These are phyloP conservation scores for Dictyophora rubrovolvata DNA, from an alignment of 768 basidiomycete genomes.

Conservation along the genomic window DNA sequence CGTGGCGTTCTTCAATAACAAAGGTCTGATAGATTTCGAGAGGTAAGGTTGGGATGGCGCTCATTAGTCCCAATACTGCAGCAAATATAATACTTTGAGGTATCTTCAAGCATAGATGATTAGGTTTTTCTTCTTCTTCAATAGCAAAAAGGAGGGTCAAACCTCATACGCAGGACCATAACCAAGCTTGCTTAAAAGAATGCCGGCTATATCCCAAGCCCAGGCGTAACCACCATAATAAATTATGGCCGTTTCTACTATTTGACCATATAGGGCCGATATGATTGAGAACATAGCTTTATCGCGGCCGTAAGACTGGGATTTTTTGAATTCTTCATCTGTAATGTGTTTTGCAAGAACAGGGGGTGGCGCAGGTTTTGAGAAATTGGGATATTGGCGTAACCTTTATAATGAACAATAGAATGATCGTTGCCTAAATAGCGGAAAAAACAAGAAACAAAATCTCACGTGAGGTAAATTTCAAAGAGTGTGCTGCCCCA, in stretches of 20 bases:
- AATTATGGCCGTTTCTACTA: conserved; percentile 57
- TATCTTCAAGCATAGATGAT: conserved; percentile 44
- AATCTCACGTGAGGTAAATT: conserved; percentile 70
- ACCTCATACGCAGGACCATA: conserved; percentile 71
- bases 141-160: conserved; percentile 13
- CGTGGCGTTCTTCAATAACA: conserved; percentile 88
- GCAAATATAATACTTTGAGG: conserved; percentile 74
- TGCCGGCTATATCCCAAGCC: conserved; percentile 65
- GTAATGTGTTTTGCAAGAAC: conserved; percentile 62
- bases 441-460: neutral
- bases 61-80: conserved; percentile 52
- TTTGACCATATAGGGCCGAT: conserved; percentile 64
- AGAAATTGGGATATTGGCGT: conserved; percentile 81
- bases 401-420: conserved; percentile 25
- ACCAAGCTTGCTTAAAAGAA: conserved; percentile 38
- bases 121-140: neutral
- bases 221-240: conserved; percentile 73
- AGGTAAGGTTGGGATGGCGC: conserved; percentile 63
- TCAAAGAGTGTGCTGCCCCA: conserved; percentile 80
- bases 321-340: conserved; percentile 69
- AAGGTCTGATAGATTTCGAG: conserved; percentile 82
- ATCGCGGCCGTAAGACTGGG: conserved; percentile 84
- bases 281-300: conserved; percentile 77
- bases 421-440: neutral
- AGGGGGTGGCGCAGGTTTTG: conserved; percentile 59